Conservation (phyloP, 2,329 filamentous ascomycete species). For the Didymosphaeria variabile region DNA sequence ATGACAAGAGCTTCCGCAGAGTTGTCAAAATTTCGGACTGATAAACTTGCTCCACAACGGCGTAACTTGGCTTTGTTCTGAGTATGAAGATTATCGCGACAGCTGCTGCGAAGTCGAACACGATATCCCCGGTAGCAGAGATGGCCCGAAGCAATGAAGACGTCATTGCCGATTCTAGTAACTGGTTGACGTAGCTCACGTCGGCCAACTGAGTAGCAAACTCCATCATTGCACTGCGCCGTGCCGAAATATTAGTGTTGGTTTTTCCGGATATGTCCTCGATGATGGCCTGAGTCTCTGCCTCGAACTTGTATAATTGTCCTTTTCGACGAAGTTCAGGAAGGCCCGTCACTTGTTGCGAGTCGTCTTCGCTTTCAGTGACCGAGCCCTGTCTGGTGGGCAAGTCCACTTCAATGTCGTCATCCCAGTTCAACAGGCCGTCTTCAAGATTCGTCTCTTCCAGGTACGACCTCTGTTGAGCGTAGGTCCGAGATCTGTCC, state of each 20-base stretch:
- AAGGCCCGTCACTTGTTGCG: conserved; percentile 61
- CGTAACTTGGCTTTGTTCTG: conserved; percentile 66
- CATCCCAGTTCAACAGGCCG: conserved; percentile 41
- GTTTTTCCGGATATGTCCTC: conserved; percentile 65
- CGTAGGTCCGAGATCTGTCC: conserved; percentile 63
- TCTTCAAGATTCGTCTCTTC: conserved; percentile 60
- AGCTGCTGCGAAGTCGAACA: conserved; percentile 69
- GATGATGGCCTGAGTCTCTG: conserved; percentile 64
- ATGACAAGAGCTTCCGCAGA: conserved; percentile 64
- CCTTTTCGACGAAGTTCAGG: conserved; percentile 70
- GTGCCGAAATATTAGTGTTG: conserved; percentile 54
- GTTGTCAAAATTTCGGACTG: conserved; percentile 64
- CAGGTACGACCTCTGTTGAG: conserved; percentile 67
- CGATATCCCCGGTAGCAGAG: conserved; percentile 53
- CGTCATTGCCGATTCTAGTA: conserved; percentile 78
- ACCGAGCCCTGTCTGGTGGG: conserved; percentile 32
- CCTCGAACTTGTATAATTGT: conserved; percentile 64
- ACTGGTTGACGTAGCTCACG: conserved; percentile 72
- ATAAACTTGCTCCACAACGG: conserved; percentile 66
- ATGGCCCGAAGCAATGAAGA: conserved; percentile 72
- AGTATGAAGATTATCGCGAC: conserved; percentile 71
- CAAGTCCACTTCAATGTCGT: conserved; percentile 29
- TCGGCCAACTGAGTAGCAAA: conserved; percentile 64
- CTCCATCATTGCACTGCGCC: conserved; percentile 64
- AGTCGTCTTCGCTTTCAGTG: conserved; percentile 57